phyloP scores from a whole-genome alignment of 2,329 filamentous ascomycete genomes.

The Parasarocladium wereldwijsianum region DNA sequence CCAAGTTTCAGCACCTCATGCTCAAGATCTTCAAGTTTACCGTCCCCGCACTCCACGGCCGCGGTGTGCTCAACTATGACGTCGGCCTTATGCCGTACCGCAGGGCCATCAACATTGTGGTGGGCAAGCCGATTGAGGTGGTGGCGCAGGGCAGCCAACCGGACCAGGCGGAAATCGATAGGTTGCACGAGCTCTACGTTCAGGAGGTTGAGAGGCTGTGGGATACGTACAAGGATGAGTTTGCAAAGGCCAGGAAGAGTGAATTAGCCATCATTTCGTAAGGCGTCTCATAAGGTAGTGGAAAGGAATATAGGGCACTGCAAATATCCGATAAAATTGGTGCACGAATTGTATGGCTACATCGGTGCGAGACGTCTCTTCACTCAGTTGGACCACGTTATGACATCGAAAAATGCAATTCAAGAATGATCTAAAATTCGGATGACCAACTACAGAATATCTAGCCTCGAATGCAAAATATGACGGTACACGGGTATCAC shows the following conservation, averaged over 20 bases:
- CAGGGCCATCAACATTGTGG: slow-evolving; percentile 73
- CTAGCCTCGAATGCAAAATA: too few relatives aligned
- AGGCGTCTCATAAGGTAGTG: too few relatives aligned
- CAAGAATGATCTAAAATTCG: too few relatives aligned
- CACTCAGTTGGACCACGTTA: too few relatives aligned
- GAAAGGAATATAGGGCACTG: too few relatives aligned
- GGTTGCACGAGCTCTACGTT: slow-evolving; percentile 67
- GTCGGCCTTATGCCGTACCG: slow-evolving; percentile 93
- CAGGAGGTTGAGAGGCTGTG: slow-evolving; percentile 59
- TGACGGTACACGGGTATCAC: too few relatives aligned
- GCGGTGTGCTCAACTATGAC: slow-evolving; percentile 95
- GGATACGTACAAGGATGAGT: slow-evolving; percentile 65
- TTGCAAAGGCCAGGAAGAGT: slow-evolving; percentile 44
- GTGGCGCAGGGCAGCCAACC: slow-evolving; percentile 44
- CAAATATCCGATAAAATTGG: too few relatives aligned
- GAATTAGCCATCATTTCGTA: slow-evolving; percentile 55
- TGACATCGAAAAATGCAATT: too few relatives aligned
- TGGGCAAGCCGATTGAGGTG: slow-evolving; percentile 68
- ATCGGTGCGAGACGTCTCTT: too few relatives aligned
- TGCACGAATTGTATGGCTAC: too few relatives aligned
- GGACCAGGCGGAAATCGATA: slow-evolving; percentile 60
- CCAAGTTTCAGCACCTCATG: slow-evolving; percentile 67
- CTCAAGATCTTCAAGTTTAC: slow-evolving; percentile 88
- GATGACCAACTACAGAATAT: too few relatives aligned
- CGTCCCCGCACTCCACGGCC: slow-evolving; percentile 74